Evolutionary conservation across 192 early-diverging fungal species (phyloP).

Genomic region (Coemansia sp.): DNA sequence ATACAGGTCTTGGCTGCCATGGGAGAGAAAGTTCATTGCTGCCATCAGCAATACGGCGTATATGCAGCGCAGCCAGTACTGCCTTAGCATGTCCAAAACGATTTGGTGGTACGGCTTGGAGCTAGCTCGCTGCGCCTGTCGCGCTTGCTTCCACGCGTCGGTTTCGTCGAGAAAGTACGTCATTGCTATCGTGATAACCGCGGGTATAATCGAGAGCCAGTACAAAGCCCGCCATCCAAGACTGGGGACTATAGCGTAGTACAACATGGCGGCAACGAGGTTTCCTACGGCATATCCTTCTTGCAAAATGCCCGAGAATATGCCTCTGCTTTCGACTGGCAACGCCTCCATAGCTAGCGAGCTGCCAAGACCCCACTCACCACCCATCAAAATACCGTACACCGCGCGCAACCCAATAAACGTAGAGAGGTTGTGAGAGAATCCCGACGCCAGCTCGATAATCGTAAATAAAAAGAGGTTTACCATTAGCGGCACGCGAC

Average conservation of each 20-base stretch:
- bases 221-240: slow-evolving; percentile 73
- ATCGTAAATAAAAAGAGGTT: slow-evolving; percentile 66
- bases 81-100: slow-evolving; percentile 48
- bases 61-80: slow-evolving; percentile 61
- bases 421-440: slow-evolving; percentile 61
- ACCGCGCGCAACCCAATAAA: slow-evolving; percentile 65
- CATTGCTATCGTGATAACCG: slow-evolving; percentile 62
- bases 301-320: slow-evolving; percentile 79
- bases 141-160: slow-evolving; percentile 53
- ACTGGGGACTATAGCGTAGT: slow-evolving; percentile 58
- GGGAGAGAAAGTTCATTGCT: slow-evolving; percentile 72
- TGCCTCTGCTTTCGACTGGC: slow-evolving; percentile 66
- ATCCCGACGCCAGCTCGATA: slow-evolving; percentile 68
- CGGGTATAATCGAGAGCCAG: slow-evolving; percentile 66
- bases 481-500: slow-evolving; percentile 68
- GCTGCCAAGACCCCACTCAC: slow-evolving; percentile 74
- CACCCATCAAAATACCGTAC: slow-evolving; percentile 71
- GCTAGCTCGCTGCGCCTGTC: slow-evolving; percentile 29
- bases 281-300: slow-evolving; percentile 73
- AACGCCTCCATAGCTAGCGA: slow-evolving; percentile 74
- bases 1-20: slow-evolving; percentile 73
- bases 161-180: slow-evolving; percentile 70
- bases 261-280: slow-evolving; percentile 65
- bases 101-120: slow-evolving; percentile 31
- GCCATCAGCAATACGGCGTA: slow-evolving; percentile 64